Conservation (phyloP, 2,329 filamentous ascomycete genomes). For the Diaporthe australafricana region DNA sequence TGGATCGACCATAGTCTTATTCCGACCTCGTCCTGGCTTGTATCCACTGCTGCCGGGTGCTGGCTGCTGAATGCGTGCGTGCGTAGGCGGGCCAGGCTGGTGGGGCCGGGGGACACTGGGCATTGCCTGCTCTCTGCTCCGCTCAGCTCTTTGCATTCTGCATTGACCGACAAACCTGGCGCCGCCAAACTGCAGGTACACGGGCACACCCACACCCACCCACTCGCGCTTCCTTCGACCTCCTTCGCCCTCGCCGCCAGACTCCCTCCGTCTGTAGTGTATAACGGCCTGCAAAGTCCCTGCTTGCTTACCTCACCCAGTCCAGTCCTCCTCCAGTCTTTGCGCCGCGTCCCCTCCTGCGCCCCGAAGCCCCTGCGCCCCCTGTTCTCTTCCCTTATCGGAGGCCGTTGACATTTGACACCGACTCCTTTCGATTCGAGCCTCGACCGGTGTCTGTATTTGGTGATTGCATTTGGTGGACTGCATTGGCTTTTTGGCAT, state of each 20-base stretch:
- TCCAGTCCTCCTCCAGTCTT: not conserved
- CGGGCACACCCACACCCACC: not conserved
- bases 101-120: not conserved
- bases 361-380: not conserved
- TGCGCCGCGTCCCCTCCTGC: not conserved
- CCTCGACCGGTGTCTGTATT: not conserved
- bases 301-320: not conserved
- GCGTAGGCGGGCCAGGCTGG: not conserved
- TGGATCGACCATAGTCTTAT: not conserved
- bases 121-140: not conserved
- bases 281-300: not conserved
- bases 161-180: slow-evolving; percentile 20
- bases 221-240: not conserved
- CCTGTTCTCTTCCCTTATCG: slow-evolving; percentile 1
- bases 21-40: not conserved
- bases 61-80: slow-evolving; percentile 13
- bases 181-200: slow-evolving; percentile 10
- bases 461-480: not conserved
- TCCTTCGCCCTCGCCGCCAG: not conserved
- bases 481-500: not conserved
- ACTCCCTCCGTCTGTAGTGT: not conserved
- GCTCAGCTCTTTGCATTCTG: not conserved
- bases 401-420: not conserved
- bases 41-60: not conserved
- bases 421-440: not conserved